Percentiles rank a stretch among this genome's conserved stretches.
Evolutionary conservation across 2,329 filamentous ascomycete genomes (phyloP).

Genomic region (Ceratocystiopsis minuta): DNA sequence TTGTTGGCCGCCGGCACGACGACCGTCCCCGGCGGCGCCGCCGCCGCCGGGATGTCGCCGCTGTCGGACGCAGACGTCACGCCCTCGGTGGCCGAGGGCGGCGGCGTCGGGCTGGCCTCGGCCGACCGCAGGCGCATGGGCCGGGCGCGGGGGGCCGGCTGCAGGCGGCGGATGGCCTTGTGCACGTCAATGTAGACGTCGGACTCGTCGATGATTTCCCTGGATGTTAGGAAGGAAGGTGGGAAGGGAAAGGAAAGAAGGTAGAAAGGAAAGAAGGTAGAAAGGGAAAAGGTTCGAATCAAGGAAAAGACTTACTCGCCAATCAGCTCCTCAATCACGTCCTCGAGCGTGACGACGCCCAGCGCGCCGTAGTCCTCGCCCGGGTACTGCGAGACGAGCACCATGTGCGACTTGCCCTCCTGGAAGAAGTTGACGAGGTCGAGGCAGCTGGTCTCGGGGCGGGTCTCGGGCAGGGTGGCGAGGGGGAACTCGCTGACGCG

Average conservation of each 20-base stretch:
- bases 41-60: neutral
- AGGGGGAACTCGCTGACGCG: slow-evolving; percentile 79
- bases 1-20: slow-evolving; percentile 17
- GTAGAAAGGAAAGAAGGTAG: slow-evolving; percentile 7
- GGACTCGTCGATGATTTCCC: slow-evolving; percentile 96
- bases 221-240: slow-evolving; percentile 15
- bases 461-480: slow-evolving; percentile 85
- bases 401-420: slow-evolving; percentile 98
- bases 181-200: slow-evolving; percentile 97
- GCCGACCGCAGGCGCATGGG: slow-evolving; percentile 22
- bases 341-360: slow-evolving; percentile 88
- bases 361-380: slow-evolving; percentile 82
- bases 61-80: slow-evolving; percentile 12
- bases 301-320: slow-evolving; percentile 51
- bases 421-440: slow-evolving; percentile 99
- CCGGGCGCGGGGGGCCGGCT: slow-evolving; percentile 64
- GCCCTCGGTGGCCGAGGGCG: slow-evolving; percentile 8
- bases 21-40: slow-evolving; percentile 14
- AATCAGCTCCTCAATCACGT: slow-evolving; percentile 96
- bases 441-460: slow-evolving; percentile 85
- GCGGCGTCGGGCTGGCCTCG: too few species aligned
- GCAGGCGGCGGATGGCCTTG: slow-evolving; percentile 83
- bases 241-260: slow-evolving; percentile 6
- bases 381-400: slow-evolving; percentile 75
- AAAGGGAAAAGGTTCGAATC: neutral